Evolutionary conservation across 371 early-diverging fungal species (phyloP), one percentile per base, ranked within the genome.

Genomic region (Blastocladiella emersonii): DNA sequence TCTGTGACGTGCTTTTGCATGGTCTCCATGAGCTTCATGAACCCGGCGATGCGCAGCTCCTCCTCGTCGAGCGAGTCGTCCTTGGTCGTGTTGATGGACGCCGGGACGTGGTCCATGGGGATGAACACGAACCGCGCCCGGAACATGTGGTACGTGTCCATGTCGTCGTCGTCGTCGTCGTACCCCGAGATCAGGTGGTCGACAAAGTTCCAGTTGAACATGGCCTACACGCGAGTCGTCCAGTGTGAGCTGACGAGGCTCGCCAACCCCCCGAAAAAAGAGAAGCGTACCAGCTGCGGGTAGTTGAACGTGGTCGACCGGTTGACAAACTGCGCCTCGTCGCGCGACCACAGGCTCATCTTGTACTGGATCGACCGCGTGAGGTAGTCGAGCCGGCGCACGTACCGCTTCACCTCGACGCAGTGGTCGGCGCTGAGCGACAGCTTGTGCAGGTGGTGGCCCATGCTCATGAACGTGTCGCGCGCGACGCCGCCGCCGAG

Each of bases 161-260:
- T 77, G 49, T 92, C 91, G 0, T 83, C 88, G 65, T 91, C 69
- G 25, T 89, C 89, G 34, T 90, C 86, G 64, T 88, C 85, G 63
- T 89, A 87, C 30, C 96, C 97, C 12, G 89, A 81, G 3, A 93
- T 83, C 25, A 89, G 72, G 63, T 85, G 83, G 71, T 95, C 98
- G 34, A 94, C 74, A 53, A 87, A 90, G 67, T 95, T 98, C 98
- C 98, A 98, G 39, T 89, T 87, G 71, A 92, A 92, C 34, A 82
- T 51, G 53, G 53, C 27, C 45, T 44, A 44, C 21, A n/a, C n/a
- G n/a, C n/a, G n/a, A n/a, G 39, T 37, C 39, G 13, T 37, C 13
- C 13, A 37, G 13, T 7, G 39, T 37, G 39, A 37, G 39, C 39
- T 37, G 5, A 7, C 13, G 5, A 13, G 39, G 13, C 5, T 7